Percentiles rank a stretch among this genome's conserved stretches.
phyloP scores from a whole-genome alignment of 805 yeast species.

The Nakazawaea ambrosiae region DNA sequence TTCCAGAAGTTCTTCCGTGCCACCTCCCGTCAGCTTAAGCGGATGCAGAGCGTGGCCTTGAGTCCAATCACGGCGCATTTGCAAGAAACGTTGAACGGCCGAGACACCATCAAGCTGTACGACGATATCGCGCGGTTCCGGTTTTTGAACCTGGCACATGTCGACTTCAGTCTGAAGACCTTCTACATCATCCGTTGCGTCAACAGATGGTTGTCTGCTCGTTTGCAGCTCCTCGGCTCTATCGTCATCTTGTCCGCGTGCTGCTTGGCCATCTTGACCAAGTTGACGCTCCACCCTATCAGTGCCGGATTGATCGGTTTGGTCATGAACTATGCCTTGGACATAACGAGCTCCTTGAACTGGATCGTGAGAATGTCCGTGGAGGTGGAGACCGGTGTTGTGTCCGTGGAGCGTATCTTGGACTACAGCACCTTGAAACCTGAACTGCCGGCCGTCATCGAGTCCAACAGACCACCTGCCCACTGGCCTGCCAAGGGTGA shows the following conservation, averaged over 20 bases:
- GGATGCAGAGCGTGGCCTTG: constrained; percentile 72
- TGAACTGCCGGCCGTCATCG: constrained; percentile 68
- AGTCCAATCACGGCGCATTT: constrained; percentile 81
- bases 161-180: constrained; percentile 87
- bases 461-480: constrained; percentile 47
- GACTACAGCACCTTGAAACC: constrained; percentile 46
- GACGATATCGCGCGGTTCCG: constrained; percentile 57
- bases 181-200: constrained; percentile 89
- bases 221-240: constrained; percentile 89
- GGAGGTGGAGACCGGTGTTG: constrained; percentile 96
- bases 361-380: constrained; percentile 99
- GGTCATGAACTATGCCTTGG: constrained; percentile 87
- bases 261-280: constrained; percentile 64
- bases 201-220: constrained; percentile 95
- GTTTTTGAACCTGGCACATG: constrained; percentile 56
- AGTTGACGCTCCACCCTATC: constrained; percentile 22
- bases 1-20: constrained; percentile 73
- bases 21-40: constrained; percentile 75
- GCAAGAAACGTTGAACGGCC: constrained; percentile 76
- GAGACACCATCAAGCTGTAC: constrained; percentile 70
- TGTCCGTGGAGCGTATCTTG: constrained; percentile 62
- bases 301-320: constrained; percentile 81
- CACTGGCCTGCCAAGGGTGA: constrained; percentile 73
- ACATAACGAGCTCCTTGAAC: constrained; percentile 86
- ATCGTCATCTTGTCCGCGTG: constrained; percentile 83